These are phyloP conservation scores for Canna indica DNA, from an alignment of 176 grass and related monocot species.

Conservation along the genomic window DNA sequence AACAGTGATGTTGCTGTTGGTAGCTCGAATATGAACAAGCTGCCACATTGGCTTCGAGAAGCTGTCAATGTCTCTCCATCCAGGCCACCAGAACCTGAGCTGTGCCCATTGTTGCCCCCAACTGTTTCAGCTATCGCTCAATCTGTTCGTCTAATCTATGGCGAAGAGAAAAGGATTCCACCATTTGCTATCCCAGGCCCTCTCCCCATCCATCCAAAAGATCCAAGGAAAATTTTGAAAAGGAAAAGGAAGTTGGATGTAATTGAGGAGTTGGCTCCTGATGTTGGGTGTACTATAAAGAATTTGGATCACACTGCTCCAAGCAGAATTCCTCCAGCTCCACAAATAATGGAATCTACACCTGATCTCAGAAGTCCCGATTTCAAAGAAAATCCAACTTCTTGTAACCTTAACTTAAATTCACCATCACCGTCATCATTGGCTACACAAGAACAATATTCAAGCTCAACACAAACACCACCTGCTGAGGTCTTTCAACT, in stretches of 20 bases:
- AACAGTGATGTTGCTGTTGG: constrained; percentile 29
- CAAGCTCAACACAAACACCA: neutral
- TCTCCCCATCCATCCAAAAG: constrained; percentile 52
- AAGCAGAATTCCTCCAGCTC: constrained; percentile 12
- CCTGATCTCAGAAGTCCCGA: constrained; percentile 1
- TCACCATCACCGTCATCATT: constrained; percentile 34
- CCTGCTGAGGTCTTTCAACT: constrained; percentile 25
- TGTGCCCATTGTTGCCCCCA: constrained; percentile 55
- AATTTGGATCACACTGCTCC: constrained; percentile 16
- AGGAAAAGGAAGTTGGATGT: constrained; percentile 44
- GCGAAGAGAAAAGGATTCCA: constrained; percentile 67
- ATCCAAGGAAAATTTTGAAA: constrained; percentile 65
- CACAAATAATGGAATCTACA: constrained; percentile 23
- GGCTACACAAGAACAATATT: constrained; percentile 14
- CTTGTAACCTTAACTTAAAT: constrained; percentile 44
- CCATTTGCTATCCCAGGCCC: constrained; percentile 61
- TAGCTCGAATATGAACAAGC: constrained; percentile 67
- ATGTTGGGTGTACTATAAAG: constrained; percentile 20
- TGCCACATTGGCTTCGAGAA: constrained; percentile 97
- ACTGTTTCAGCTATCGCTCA: constrained; percentile 71
- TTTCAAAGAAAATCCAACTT: constrained; percentile 11
- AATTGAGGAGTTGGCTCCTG: constrained; percentile 22
- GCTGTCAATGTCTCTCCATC: constrained; percentile 52
- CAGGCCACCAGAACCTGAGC: constrained; percentile 36
- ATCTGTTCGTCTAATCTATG: constrained; percentile 73